These are phyloP conservation scores for Phytophthora tubulina DNA, from an alignment of 352 stramenopile species.

Conservation along the genomic window DNA sequence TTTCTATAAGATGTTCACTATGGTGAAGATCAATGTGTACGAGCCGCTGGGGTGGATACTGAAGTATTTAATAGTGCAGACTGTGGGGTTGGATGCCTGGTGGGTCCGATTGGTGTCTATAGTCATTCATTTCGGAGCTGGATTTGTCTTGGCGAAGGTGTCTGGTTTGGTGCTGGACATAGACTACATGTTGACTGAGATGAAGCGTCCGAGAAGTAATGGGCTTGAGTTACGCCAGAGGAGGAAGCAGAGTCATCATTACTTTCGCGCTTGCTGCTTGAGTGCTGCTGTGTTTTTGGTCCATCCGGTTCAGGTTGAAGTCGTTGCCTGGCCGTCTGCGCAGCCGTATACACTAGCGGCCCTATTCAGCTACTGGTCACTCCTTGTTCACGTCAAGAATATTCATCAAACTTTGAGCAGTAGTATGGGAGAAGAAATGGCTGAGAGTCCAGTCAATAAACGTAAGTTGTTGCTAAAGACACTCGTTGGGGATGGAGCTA, in stretches of 20 bases:
- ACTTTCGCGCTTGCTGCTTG: conserved; percentile 42
- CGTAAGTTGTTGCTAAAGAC: background rate
- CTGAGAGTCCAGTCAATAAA: background rate
- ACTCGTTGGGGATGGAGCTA: background rate
- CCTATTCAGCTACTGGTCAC: conserved; percentile 51
- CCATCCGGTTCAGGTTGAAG: conserved; percentile 69
- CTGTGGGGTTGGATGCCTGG: conserved; percentile 42
- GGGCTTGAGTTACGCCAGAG: conserved; percentile 3
- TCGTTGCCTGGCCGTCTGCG: conserved; percentile 71
- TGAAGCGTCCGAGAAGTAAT: background rate
- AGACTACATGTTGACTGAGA: conserved; percentile 16
- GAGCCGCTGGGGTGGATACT: conserved; percentile 68
- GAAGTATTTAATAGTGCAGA: conserved; percentile 51
- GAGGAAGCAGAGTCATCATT: background rate
- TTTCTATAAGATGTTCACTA: conserved; percentile 50
- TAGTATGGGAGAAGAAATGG: background rate
- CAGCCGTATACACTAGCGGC: conserved; percentile 66
- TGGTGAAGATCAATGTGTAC: conserved; percentile 64
- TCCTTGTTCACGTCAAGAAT: conserved; percentile 35
- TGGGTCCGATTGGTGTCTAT: conserved; percentile 54
- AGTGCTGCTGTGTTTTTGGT: conserved; percentile 53
- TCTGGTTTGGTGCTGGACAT: conserved; percentile 37
- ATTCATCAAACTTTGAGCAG: conserved; percentile 14
- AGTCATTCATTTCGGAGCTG: conserved; percentile 47
- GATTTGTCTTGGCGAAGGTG: conserved; percentile 30